Conservation (phyloP, 331 rosid species). For the Rhamnella rubrinervis region DNA sequence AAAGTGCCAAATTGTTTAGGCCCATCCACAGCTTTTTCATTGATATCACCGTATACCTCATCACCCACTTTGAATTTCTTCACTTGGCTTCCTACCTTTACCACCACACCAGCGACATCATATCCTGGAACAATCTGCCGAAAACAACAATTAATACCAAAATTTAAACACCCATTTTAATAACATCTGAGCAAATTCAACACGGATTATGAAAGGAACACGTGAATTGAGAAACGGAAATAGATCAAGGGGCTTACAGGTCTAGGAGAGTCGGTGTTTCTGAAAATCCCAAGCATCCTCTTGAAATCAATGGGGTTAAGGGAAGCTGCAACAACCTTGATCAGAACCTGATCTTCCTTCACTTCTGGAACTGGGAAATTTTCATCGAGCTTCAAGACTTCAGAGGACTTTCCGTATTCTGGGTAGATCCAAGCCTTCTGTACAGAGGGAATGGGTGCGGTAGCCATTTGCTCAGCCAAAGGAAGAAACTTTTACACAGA, state of each 20-base stretch:
- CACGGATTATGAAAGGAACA: background rate
- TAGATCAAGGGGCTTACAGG: background rate
- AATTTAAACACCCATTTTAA: background rate
- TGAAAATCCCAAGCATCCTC: constrained; percentile 18
- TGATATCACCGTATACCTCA: constrained; percentile 72
- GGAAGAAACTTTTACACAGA: background rate
- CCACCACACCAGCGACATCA: constrained; percentile 77
- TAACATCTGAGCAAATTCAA: background rate
- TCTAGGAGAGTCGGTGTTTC: background rate
- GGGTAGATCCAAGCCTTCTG: constrained; percentile 64
- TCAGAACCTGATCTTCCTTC: constrained; percentile 51
- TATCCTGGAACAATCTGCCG: constrained; percentile 53
- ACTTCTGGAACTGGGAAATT: constrained; percentile 43
- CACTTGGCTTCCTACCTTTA: constrained; percentile 60
- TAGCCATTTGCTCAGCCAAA: background rate
- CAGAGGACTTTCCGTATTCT: constrained; percentile 42
- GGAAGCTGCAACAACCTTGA: constrained; percentile 60
- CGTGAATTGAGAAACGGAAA: background rate
- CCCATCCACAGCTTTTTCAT: constrained; percentile 33
- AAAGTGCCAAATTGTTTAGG: constrained; percentile 54
- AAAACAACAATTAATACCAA: background rate
- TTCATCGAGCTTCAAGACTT: constrained; percentile 47
- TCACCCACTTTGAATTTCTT: constrained; percentile 68
- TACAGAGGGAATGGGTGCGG: constrained; percentile 37
- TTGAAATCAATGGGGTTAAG: constrained; percentile 61